These are phyloP conservation scores for Blastobotrys americana DNA, from an alignment of 805 yeast species.

Conservation along the genomic window DNA sequence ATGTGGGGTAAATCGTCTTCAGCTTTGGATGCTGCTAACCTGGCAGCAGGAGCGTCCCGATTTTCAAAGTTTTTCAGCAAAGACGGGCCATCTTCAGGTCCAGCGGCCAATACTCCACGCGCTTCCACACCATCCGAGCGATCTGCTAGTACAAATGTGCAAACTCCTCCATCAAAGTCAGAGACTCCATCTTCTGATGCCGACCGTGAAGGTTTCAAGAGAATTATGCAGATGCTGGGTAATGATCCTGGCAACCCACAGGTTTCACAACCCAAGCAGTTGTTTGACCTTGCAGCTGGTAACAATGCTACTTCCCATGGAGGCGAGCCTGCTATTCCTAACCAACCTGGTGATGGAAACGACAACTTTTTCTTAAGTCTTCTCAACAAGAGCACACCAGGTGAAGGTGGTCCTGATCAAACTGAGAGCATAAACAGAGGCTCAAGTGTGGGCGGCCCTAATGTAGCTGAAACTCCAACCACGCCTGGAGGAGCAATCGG, in stretches of 20 bases:
- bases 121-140: too few relatives aligned
- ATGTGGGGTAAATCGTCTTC: conserved; percentile 4
- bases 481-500: not conserved
- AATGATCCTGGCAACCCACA: conserved; percentile 1
- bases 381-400: conserved; percentile 20
- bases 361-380: conserved; percentile 22
- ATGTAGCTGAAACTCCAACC: too few relatives aligned
- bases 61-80: conserved; percentile 18
- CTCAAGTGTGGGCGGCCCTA: not conserved
- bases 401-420: not conserved
- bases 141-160: too few relatives aligned
- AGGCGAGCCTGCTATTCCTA: conserved; percentile 3
- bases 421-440: not conserved
- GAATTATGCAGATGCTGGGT: conserved; percentile 26
- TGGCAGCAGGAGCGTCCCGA: conserved; percentile 12
- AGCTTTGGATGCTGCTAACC: conserved; percentile 2
- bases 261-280: conserved; percentile 3
- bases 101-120: too few relatives aligned
- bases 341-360: conserved; percentile 10
- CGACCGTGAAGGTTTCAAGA: conserved; percentile 28
- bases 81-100: too few relatives aligned
- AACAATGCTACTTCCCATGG: not conserved
- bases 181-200: conserved; percentile 12
- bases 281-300: not conserved
- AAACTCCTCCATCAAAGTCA: conserved; percentile 1